Evolutionary conservation across 805 yeast species (phyloP).

Genomic region (Yamadazyma paraphyllophila): DNA sequence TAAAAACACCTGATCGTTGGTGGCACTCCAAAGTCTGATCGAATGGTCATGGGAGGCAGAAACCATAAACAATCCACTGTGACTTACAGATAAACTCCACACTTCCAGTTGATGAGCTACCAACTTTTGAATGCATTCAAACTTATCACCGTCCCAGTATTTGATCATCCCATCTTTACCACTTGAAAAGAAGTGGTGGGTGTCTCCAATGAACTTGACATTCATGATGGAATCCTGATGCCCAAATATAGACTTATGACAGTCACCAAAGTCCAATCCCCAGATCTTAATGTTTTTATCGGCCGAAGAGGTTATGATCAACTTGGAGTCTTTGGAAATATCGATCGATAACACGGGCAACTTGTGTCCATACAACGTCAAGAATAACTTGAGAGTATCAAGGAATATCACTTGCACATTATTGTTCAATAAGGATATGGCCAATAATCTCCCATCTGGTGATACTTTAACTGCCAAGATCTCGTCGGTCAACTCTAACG

Average conservation of each 20-base stretch:
- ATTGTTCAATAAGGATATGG: constrained; percentile 83
- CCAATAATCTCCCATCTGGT: constrained; percentile 72
- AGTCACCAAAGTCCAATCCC: constrained; percentile 99
- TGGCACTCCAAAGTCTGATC: constrained; percentile 88
- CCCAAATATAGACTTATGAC: constrained; percentile 94
- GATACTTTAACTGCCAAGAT: constrained; percentile 76
- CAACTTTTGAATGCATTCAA: constrained; percentile 86
- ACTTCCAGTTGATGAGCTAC: constrained; percentile 86
- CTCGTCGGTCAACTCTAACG: constrained; percentile 84
- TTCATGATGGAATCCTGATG: constrained; percentile 95
- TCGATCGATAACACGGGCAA: constrained; percentile 92
- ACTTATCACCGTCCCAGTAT: constrained; percentile 98
- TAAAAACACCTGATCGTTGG: constrained; percentile 91
- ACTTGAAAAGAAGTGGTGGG: constrained; percentile 85
- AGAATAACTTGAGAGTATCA: constrained; percentile 82
- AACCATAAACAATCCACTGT: constrained; percentile 67
- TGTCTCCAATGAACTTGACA: constrained; percentile 78
- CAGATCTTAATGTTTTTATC: constrained; percentile 96
- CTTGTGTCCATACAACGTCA: constrained; percentile 93
- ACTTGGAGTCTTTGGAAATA: constrained; percentile 82
- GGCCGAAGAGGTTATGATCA: constrained; percentile 90
- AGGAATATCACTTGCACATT: constrained; percentile 93
- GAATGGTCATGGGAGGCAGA: constrained; percentile 92
- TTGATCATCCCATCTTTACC: constrained; percentile 87
- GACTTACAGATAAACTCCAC: constrained; percentile 84